Evolutionary conservation across 345 rosid species (phyloP), one percentile per base, ranked within the genome.

Genomic region (Anacardium occidentale): DNA sequence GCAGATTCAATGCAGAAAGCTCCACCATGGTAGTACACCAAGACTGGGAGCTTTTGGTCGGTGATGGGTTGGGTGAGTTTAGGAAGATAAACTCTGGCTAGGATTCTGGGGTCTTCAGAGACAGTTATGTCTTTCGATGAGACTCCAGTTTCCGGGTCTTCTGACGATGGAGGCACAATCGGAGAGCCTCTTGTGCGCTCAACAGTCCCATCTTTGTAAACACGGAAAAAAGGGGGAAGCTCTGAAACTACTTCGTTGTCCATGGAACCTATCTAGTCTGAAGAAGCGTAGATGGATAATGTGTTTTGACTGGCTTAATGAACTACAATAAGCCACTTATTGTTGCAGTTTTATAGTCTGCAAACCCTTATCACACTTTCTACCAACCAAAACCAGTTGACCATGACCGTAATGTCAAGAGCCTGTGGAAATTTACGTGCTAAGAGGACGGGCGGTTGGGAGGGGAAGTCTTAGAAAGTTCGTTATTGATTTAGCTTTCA

Each of bases 1-100:
- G 85, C 76, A 12, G 89, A 78, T 60, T 73, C 84, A 21, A 75
- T 4, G 68, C 84, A 76, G 53, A 84, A 84, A 32, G 64, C 90
- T 1, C 87, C 88, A 0, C 84, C 83, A 8, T 81, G 89, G 75
- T 74, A 78, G 70, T 80, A 84, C 56, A 86, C 80, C 59, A 86
- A 57, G 7, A 80, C 13, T 32, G 86, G 76, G 15, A 84, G 75
- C 55, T 84, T 84, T 18, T 64, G 73, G n/a, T n/a, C n/a, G 45
- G 48, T 5, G 10, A 62, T 50, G 42, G 8, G 8, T 7, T 68
- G 20, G 50, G 24, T 24, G 20, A 20, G 37, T 21, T 76, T 78
- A 7, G 87, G 89, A 26, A 81, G 76, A 75, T 75, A 80, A 34
- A 81, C 51, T 32, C 87, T 59, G 32, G 84, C 86, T 0, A 75